phyloP scores from a whole-genome alignment of 495 filamentous ascomycete genomes.

The Lindgomyces ingoldianus region DNA sequence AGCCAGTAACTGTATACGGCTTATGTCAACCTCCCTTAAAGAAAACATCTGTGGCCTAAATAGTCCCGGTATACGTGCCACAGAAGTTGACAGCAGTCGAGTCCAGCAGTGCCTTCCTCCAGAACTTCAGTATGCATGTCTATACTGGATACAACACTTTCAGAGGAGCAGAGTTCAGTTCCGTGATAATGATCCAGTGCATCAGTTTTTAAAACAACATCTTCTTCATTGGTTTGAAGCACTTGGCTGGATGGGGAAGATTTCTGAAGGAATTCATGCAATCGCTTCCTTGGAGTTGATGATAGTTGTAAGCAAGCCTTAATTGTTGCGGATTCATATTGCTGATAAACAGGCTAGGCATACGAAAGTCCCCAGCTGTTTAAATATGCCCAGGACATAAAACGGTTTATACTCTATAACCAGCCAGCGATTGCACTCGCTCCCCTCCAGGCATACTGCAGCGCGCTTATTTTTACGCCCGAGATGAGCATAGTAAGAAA shows the following conservation, averaged over 20 bases:
- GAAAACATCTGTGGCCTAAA: background rate
- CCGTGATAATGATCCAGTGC: background rate
- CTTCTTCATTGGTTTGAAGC: background rate
- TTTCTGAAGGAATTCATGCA: background rate
- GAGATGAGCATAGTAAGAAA: conserved; percentile 34
- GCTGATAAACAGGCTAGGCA: too few species aligned
- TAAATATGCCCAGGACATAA: background rate
- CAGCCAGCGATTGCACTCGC: background rate
- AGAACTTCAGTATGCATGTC: background rate
- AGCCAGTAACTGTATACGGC: background rate
- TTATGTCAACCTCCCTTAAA: background rate
- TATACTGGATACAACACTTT: background rate
- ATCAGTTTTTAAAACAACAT: background rate
- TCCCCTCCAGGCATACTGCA: background rate
- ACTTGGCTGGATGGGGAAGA: background rate
- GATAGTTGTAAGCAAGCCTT: too few species aligned
- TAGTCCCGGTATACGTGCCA: background rate
- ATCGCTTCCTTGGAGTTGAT: too few species aligned
- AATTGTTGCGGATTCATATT: too few species aligned
- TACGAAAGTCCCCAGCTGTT: background rate
- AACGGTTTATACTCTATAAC: background rate
- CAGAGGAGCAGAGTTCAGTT: background rate
- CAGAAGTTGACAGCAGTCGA: background rate
- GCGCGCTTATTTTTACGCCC: conserved; percentile 43
- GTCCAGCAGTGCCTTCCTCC: background rate